Evolutionary conservation across 1,284 basidiomycete species (phyloP).

Genomic region (Tilletia horrida): DNA sequence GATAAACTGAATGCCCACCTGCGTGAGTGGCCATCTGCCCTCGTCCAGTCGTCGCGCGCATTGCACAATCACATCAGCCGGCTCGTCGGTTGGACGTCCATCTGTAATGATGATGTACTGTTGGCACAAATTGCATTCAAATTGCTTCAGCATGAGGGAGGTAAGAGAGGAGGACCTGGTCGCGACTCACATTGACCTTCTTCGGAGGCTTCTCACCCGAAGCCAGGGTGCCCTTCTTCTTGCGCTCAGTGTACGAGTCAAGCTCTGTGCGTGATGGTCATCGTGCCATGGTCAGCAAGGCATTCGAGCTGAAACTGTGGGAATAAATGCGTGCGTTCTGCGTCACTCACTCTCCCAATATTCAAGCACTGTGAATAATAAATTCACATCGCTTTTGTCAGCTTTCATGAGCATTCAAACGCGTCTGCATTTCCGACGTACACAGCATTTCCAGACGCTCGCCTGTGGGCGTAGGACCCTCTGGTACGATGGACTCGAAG

Average conservation of each 20-base stretch:
- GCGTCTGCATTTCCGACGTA: slow-evolving; percentile 5
- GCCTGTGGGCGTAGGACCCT: slow-evolving; percentile 39
- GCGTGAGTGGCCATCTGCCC: slow-evolving; percentile 59
- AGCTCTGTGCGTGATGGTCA: too few relatives aligned
- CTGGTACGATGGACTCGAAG: slow-evolving; percentile 32
- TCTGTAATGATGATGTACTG: slow-evolving; percentile 30
- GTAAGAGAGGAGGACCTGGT: too few relatives aligned
- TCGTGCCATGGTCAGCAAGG: background rate
- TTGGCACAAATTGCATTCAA: too few relatives aligned
- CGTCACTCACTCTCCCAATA: slow-evolving; percentile 16
- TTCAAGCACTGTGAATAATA: slow-evolving; percentile 1
- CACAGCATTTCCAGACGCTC: slow-evolving; percentile 35
- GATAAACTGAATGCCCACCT: slow-evolving; percentile 64
- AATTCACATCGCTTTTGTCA: background rate
- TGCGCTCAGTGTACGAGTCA: slow-evolving; percentile 4
- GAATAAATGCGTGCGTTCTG: background rate
- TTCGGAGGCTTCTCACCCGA: slow-evolving; percentile 19
- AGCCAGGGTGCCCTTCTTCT: slow-evolving; percentile 2
- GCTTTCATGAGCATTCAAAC: background rate
- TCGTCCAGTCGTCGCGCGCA: slow-evolving; percentile 61
- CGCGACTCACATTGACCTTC: slow-evolving; percentile 25
- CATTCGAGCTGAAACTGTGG: background rate
- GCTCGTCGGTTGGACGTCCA: slow-evolving; percentile 58
- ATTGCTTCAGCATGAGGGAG: background rate
- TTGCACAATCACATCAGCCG: slow-evolving; percentile 60